phyloP scores from a whole-genome alignment of 192 early-diverging fungal species.

The Coemansia sp. region DNA sequence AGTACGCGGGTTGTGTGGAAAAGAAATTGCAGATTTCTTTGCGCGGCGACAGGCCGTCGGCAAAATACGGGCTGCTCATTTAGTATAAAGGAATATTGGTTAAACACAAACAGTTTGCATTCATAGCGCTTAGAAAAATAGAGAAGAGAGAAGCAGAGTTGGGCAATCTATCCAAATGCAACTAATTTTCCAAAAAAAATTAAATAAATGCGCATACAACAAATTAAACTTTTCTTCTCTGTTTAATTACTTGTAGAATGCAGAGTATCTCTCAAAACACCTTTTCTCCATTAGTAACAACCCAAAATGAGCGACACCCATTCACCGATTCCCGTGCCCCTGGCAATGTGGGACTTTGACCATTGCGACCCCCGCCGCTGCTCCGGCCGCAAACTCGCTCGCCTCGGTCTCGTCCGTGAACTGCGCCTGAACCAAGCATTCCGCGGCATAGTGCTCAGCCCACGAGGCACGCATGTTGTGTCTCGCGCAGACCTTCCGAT shows the following conservation, averaged over 20 bases:
- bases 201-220: not conserved
- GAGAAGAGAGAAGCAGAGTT: not conserved
- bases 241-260: too few relatives aligned
- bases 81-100: not conserved
- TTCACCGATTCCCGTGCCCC: constrained; percentile 47
- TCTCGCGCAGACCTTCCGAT: constrained; percentile 82
- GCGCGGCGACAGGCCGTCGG: constrained; percentile 44
- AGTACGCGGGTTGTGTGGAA: constrained; percentile 85
- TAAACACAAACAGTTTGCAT: not conserved
- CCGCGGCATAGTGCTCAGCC: constrained; percentile 86
- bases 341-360: constrained; percentile 95
- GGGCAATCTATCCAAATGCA: too few relatives aligned
- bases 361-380: constrained; percentile 99
- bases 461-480: constrained; percentile 82
- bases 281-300: too few relatives aligned
- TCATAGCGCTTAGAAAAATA: not conserved
- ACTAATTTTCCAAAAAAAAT: too few relatives aligned
- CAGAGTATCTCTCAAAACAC: too few relatives aligned
- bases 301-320: too few relatives aligned
- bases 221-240: not conserved
- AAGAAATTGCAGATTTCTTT: constrained; percentile 82
- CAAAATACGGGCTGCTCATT: constrained; percentile 54
- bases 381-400: constrained; percentile 86
- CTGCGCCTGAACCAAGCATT: constrained; percentile 84
- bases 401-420: constrained; percentile 74